Conservation (phyloP, 2,329 filamentous ascomycete species). For the Aspergillus sp. region DNA sequence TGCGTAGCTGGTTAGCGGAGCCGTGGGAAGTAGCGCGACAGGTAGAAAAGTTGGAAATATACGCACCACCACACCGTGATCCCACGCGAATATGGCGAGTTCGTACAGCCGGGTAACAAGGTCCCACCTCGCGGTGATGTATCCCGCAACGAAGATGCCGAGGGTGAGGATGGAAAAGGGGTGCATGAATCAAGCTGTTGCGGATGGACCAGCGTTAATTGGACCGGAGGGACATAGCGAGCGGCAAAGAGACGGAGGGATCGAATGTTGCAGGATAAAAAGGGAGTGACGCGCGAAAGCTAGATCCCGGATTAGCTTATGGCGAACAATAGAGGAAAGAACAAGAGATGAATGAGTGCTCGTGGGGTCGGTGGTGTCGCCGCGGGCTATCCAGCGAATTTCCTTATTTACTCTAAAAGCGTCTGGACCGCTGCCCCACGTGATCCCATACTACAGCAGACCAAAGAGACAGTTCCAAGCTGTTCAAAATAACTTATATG, state of each 20-base stretch:
- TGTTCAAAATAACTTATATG: neutral
- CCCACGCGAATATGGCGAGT: slow-evolving; percentile 94
- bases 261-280: neutral
- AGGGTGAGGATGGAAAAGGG: slow-evolving; percentile 93
- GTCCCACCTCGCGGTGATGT: slow-evolving; percentile 99
- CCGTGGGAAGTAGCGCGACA: slow-evolving; percentile 5
- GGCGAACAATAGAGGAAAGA: neutral
- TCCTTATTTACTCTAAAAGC: slow-evolving; percentile 2
- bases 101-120: slow-evolving; percentile 96
- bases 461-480: neutral
- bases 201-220: slow-evolving; percentile 20
- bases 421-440: slow-evolving; percentile 3
- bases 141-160: slow-evolving; percentile 98
- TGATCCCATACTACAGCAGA: slow-evolving; percentile 5
- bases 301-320: neutral
- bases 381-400: slow-evolving; percentile 1
- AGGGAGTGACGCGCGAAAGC: neutral
- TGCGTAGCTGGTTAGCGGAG: neutral
- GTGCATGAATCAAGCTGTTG: slow-evolving; percentile 69
- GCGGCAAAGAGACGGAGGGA: slow-evolving; percentile 1
- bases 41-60: slow-evolving; percentile 4
- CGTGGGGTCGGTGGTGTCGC: neutral
- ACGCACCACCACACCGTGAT: slow-evolving; percentile 93
- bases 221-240: slow-evolving; percentile 34
- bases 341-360: neutral